Conservation (phyloP, 352 stramenopile genomes). For the Thalassiosira pacifica region DNA sequence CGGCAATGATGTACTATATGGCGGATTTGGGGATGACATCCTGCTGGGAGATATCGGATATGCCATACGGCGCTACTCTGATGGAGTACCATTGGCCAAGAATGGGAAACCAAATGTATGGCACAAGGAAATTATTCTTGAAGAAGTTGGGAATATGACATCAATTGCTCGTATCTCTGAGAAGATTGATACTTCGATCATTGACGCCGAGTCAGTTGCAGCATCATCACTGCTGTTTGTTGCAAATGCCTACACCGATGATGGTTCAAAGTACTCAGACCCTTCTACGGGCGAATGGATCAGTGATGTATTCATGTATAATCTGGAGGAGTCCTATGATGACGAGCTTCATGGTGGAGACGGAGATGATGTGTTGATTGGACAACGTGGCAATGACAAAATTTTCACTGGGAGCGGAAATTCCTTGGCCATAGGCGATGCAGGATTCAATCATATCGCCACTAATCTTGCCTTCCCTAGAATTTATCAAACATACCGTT, state of each 20-base stretch:
- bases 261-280: slow-evolving; percentile 26
- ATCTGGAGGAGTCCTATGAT: slow-evolving; percentile 37
- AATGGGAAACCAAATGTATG: slow-evolving; percentile 26
- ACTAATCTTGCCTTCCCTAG: slow-evolving; percentile 34
- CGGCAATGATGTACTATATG: slow-evolving; percentile 26
- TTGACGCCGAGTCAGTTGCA: slow-evolving; percentile 36
- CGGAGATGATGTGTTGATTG: slow-evolving; percentile 57
- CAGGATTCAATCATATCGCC: slow-evolving; percentile 39
- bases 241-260: slow-evolving; percentile 28
- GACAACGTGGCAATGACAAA: slow-evolving; percentile 55
- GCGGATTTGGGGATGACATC: slow-evolving; percentile 40
- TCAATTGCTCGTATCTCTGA: slow-evolving; percentile 26
- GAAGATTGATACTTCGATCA: slow-evolving; percentile 31
- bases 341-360: slow-evolving; percentile 42
- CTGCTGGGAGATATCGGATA: slow-evolving; percentile 45
- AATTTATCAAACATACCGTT: slow-evolving; percentile 57
- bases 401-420: slow-evolving; percentile 40
- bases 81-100: slow-evolving; percentile 11
- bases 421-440: slow-evolving; percentile 52
- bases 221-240: slow-evolving; percentile 48
- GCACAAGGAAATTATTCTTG: slow-evolving; percentile 58
- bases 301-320: slow-evolving; percentile 47
- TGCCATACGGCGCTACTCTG: slow-evolving; percentile 36
- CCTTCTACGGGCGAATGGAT: slow-evolving; percentile 25
- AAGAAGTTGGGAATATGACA: slow-evolving; percentile 56